Evolutionary conservation across 148 eudicot genomes (phyloP).

Genomic region (Rhododendron mucronatum): DNA sequence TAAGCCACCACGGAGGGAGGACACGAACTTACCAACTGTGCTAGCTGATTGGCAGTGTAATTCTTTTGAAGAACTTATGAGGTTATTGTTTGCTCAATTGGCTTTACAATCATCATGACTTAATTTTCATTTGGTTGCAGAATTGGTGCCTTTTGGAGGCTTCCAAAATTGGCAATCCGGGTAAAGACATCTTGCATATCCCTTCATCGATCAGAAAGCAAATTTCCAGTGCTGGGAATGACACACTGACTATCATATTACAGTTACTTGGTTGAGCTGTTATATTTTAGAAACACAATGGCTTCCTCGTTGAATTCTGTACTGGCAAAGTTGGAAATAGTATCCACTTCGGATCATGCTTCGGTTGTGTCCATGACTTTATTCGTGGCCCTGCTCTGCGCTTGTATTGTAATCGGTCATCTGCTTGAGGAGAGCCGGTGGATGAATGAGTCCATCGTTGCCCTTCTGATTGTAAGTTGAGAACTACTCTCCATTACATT

Average conservation of each 20-base stretch:
- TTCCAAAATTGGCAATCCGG: background rate
- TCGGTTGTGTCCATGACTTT: constrained; percentile 62
- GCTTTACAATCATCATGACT: background rate
- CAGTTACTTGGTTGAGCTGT: background rate
- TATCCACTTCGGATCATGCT: constrained; percentile 51
- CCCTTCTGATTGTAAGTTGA: constrained; percentile 47
- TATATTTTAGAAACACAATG: constrained; percentile 19
- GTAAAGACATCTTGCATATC: background rate
- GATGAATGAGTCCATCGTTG: constrained; percentile 70
- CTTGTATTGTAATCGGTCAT: constrained; percentile 67
- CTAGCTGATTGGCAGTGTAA: too few relatives aligned
- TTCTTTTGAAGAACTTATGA: background rate
- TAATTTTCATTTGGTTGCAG: background rate
- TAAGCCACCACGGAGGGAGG: too few relatives aligned
- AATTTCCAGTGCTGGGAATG: constrained; percentile 10
- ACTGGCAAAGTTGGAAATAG: constrained; percentile 20
- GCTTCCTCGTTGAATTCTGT: constrained; percentile 26
- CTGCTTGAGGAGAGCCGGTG: constrained; percentile 68
- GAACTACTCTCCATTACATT: background rate
- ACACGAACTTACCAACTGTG: too few relatives aligned
- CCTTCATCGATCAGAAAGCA: background rate
- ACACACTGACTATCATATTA: background rate
- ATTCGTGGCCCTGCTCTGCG: constrained; percentile 64
- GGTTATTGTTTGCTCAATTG: background rate
- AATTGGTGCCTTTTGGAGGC: background rate